A percentile compares a stretch with the other conserved stretches of the same genome.
Evolutionary conservation across 2,329 filamentous ascomycete species (phyloP).

Genomic region (Aspergillus pseudotamarii): DNA sequence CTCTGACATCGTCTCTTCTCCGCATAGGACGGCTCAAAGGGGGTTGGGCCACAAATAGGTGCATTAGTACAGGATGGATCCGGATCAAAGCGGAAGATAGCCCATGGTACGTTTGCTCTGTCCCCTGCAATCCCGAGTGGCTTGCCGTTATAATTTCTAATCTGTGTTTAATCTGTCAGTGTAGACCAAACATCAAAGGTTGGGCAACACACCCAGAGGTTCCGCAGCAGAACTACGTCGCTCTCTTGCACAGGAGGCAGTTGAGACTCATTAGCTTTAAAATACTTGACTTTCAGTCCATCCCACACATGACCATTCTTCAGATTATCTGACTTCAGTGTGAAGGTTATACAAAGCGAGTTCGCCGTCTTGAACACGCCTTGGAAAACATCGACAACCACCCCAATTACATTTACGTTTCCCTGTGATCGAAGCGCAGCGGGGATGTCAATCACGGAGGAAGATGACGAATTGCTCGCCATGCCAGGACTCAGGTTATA

Average conservation of each 20-base stretch:
- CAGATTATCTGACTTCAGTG: slow-evolving; percentile 61
- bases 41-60: slow-evolving; percentile 32
- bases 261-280: slow-evolving; percentile 50
- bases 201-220: slow-evolving; percentile 53
- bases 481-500: neutral
- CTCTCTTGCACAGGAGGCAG: slow-evolving; percentile 53
- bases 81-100: slow-evolving; percentile 35
- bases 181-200: neutral
- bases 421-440: slow-evolving; percentile 42
- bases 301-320: slow-evolving; percentile 44
- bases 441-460: slow-evolving; percentile 41
- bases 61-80: slow-evolving; percentile 22
- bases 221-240: slow-evolving; percentile 67
- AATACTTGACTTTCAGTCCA: slow-evolving; percentile 60
- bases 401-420: slow-evolving; percentile 65
- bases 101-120: slow-evolving; percentile 33
- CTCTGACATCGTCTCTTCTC: slow-evolving; percentile 34
- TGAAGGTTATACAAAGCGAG: slow-evolving; percentile 64
- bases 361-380: slow-evolving; percentile 55
- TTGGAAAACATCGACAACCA: slow-evolving; percentile 66
- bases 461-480: neutral
- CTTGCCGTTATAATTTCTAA: slow-evolving; percentile 24
- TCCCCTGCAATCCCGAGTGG: slow-evolving; percentile 32
- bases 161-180: slow-evolving; percentile 15
- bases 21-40: slow-evolving; percentile 27